These are phyloP conservation scores for Nannochloropsis oceanica DNA, from an alignment of 108 stramenopile species.

Conservation along the genomic window DNA sequence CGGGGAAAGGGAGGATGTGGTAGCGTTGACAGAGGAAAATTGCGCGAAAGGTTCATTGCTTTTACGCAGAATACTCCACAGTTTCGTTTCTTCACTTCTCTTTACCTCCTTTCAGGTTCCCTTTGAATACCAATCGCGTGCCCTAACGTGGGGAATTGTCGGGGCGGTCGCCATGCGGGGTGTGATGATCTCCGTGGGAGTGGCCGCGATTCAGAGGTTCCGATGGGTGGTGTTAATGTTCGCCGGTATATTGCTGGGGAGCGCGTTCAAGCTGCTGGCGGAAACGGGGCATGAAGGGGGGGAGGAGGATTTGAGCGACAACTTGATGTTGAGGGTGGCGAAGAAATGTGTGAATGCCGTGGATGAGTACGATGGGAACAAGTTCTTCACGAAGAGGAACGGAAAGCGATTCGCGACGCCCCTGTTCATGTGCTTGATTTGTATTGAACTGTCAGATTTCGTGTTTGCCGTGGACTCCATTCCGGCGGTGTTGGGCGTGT, in stretches of 20 bases:
- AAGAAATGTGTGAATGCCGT: slow-evolving; percentile 49
- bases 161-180: slow-evolving; percentile 73
- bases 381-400: slow-evolving; percentile 57
- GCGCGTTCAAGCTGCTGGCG: slow-evolving; percentile 50
- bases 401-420: slow-evolving; percentile 74
- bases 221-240: slow-evolving; percentile 58
- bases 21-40: background rate
- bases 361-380: slow-evolving; percentile 62
- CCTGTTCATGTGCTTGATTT: slow-evolving; percentile 74
- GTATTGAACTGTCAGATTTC: slow-evolving; percentile 82
- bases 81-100: background rate
- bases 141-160: slow-evolving; percentile 37
- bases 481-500: slow-evolving; percentile 86
- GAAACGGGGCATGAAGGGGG: slow-evolving; percentile 55
- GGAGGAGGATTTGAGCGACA: slow-evolving; percentile 50
- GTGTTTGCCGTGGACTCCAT: slow-evolving; percentile 91
- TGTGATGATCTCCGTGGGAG: slow-evolving; percentile 78
- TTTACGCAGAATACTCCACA: background rate
- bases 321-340: slow-evolving; percentile 50
- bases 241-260: slow-evolving; percentile 65
- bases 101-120: background rate
- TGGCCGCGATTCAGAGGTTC: slow-evolving; percentile 64
- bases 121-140: slow-evolving; percentile 1
- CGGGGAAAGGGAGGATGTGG: background rate
- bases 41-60: no score